Conservation (phyloP, 1,284 basidiomycete genomes). For the Boletus smithii region DNA sequence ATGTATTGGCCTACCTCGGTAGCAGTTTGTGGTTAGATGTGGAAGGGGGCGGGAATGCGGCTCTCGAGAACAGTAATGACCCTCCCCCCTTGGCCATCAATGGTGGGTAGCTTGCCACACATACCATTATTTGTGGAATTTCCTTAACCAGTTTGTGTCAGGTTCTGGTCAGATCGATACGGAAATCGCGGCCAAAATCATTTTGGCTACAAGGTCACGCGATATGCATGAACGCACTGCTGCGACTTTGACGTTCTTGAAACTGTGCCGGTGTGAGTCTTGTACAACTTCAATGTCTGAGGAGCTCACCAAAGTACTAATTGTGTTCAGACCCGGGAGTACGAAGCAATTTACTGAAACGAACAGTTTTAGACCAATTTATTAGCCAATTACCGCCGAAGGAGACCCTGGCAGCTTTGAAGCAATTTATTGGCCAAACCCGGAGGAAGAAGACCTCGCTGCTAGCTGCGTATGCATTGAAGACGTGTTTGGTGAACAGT, state of each 20-base stretch:
- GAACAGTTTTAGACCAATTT: neutral
- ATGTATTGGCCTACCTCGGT: neutral
- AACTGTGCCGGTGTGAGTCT: neutral
- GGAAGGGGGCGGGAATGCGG: neutral
- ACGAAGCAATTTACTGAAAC: neutral
- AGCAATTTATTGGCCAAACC: neutral
- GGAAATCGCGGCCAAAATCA: neutral
- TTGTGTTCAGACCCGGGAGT: neutral
- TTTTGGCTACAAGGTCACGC: neutral
- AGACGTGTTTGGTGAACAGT: neutral
- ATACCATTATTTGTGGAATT: neutral
- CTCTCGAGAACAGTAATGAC: neutral
- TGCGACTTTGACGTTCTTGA: neutral
- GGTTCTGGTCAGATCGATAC: neutral
- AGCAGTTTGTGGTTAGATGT: neutral
- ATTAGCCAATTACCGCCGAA: neutral
- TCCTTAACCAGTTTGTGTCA: neutral
- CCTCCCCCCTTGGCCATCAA: neutral
- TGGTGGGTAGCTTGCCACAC: too few relatives aligned
- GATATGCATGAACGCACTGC: neutral
- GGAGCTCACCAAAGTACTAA: too few relatives aligned
- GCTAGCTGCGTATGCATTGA: neutral
- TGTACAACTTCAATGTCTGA: too few relatives aligned
- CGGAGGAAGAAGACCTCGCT: neutral
- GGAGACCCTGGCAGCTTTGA: neutral